Evolutionary conservation across 1,139 yeast genomes (phyloP).

Genomic region (Casaregolazyma suthepensis): DNA sequence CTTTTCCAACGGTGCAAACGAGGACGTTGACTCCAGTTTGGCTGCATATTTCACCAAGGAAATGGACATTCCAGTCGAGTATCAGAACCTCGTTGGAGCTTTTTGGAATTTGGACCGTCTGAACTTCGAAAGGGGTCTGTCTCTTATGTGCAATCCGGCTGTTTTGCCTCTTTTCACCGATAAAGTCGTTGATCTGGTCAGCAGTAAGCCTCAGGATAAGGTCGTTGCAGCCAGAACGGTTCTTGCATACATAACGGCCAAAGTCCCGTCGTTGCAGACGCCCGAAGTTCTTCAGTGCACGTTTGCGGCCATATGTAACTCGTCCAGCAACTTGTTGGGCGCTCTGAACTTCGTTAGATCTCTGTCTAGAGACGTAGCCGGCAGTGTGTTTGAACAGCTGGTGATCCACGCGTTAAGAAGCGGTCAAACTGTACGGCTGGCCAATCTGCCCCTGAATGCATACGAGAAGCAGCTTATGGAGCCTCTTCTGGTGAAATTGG

Average conservation of each 20-base stretch:
- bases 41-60: conserved; percentile 29
- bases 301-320: conserved; percentile 18
- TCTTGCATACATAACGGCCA: conserved; percentile 21
- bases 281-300: conserved; percentile 17
- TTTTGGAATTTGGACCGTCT: conserved; percentile 23
- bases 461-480: conserved; percentile 18
- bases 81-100: conserved; percentile 22
- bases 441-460: conserved; percentile 21
- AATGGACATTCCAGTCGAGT: conserved; percentile 24
- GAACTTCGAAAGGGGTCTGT: conserved; percentile 18
- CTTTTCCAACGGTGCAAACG: conserved; percentile 17
- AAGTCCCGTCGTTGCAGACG: conserved; percentile 16
- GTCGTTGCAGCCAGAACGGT: conserved; percentile 9
- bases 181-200: conserved; percentile 17
- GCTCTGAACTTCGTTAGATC: conserved; percentile 23
- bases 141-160: conserved; percentile 22
- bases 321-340: conserved; percentile 14
- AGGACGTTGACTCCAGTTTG: conserved; percentile 17
- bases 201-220: background rate
- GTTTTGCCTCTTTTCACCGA: conserved; percentile 21
- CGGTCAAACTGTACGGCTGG: conserved; percentile 18
- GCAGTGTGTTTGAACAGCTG: conserved; percentile 14
- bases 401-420: conserved; percentile 14
- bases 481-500: conserved; percentile 14
- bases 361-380: conserved; percentile 17